Percentiles rank a stretch among this genome's conserved stretches.
These are phyloP conservation scores for Piper betle DNA, from an alignment of 164 flowering plant species.

Conservation along the genomic window DNA sequence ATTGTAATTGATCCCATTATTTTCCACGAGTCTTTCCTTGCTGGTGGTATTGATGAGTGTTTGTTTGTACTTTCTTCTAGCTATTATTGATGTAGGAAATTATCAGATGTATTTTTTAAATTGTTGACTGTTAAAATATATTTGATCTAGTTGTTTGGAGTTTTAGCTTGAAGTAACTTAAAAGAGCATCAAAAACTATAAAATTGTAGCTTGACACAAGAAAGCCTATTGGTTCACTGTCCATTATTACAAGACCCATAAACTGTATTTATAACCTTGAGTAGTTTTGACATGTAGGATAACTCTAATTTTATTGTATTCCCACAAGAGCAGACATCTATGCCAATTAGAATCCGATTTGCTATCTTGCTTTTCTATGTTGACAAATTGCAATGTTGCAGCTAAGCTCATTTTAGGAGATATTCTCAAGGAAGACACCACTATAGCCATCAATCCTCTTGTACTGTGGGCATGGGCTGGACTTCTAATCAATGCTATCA, in stretches of 20 bases:
- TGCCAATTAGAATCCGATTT: too few species aligned
- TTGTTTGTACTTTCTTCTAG: neutral
- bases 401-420: slow-evolving; percentile 88
- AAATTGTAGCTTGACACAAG: neutral
- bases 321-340: too few species aligned
- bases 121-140: too few species aligned
- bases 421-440: slow-evolving; percentile 76
- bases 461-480: slow-evolving; percentile 98
- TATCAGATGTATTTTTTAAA: neutral
- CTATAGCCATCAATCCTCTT: slow-evolving; percentile 69
- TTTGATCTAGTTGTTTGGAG: too few species aligned
- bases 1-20: slow-evolving; percentile 74
- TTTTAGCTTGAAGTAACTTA: too few species aligned
- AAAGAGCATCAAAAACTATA: neutral
- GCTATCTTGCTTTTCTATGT: too few species aligned
- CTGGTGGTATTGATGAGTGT: slow-evolving; percentile 78
- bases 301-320: too few species aligned
- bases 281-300: too few species aligned
- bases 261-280: neutral
- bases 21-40: slow-evolving; percentile 94
- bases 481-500: slow-evolving; percentile 90
- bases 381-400: slow-evolving; percentile 9
- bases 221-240: too few species aligned
- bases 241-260: neutral
- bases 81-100: neutral